Conservation (phyloP, 306 rosid species). For the Sicyos edulis region DNA sequence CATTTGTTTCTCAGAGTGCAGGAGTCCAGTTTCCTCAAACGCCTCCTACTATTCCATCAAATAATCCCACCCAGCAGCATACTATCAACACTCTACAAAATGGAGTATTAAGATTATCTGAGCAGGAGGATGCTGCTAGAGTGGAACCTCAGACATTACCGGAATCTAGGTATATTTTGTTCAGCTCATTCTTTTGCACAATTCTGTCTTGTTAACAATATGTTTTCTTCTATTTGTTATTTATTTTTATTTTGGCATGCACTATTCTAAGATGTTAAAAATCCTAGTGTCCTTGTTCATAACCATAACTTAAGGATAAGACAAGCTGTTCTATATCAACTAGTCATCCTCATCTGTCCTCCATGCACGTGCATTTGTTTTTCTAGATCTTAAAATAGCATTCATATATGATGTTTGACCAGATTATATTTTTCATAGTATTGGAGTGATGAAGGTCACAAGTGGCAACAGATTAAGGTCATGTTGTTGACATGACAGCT, state of each 20-base stretch:
- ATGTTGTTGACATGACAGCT: neutral
- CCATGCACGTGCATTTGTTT: neutral
- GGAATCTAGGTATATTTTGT: conserved; percentile 64
- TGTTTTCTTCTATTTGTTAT: neutral
- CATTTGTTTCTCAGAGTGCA: conserved; percentile 57
- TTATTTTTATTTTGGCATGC: neutral
- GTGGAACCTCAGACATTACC: conserved; percentile 55
- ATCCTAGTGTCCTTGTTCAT: neutral
- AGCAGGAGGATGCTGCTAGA: conserved; percentile 38
- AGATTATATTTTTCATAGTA: neutral
- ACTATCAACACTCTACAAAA: conserved; percentile 31
- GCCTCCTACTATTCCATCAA: conserved; percentile 43
- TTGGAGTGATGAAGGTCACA: neutral
- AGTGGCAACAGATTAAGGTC: neutral
- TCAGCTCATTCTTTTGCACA: conserved; percentile 20
- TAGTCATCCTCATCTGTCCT: neutral
- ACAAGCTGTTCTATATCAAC: neutral
- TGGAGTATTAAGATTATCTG: conserved; percentile 46
- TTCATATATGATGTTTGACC: neutral
- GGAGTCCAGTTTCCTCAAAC: conserved; percentile 82
- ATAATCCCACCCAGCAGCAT: conserved; percentile 38
- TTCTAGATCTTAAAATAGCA: neutral
- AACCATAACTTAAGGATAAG: neutral
- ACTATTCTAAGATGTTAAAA: neutral
- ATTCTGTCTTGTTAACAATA: neutral